Conservation (phyloP, 1,139 yeast species). For the Protomyces inouyei region DNA sequence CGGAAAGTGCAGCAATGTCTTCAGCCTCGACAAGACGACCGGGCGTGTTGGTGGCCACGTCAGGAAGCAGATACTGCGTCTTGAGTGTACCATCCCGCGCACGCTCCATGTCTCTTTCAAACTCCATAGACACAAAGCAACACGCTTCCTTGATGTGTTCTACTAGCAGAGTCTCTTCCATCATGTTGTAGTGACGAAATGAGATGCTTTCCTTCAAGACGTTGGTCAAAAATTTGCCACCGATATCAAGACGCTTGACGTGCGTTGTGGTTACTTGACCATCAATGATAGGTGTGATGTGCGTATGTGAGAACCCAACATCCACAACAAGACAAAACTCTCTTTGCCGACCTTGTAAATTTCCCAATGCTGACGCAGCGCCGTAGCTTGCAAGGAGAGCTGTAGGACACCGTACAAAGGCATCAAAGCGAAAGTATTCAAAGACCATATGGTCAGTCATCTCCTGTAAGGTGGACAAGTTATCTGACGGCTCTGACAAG, state of each 20-base stretch:
- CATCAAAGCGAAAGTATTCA: slow-evolving; percentile 82
- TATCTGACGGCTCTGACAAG: slow-evolving; percentile 74
- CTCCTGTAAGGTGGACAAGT: slow-evolving; percentile 73
- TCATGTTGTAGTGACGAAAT: slow-evolving; percentile 86
- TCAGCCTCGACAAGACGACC: slow-evolving; percentile 43
- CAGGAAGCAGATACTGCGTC: slow-evolving; percentile 75
- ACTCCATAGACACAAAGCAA: slow-evolving; percentile 68
- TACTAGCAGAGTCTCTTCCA: slow-evolving; percentile 81
- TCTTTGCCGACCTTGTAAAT: not conserved
- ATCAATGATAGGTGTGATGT: slow-evolving; percentile 77
- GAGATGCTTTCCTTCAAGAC: slow-evolving; percentile 77
- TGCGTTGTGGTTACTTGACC: slow-evolving; percentile 78
- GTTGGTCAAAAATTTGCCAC: slow-evolving; percentile 81
- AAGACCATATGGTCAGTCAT: slow-evolving; percentile 88
- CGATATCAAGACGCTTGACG: slow-evolving; percentile 68
- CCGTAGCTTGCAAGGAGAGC: slow-evolving; percentile 66
- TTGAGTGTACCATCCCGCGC: slow-evolving; percentile 10
- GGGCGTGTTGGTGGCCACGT: slow-evolving; percentile 54
- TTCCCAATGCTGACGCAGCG: not conserved
- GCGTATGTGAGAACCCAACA: slow-evolving; percentile 81
- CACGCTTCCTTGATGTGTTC: slow-evolving; percentile 81
- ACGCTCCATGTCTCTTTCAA: slow-evolving; percentile 50
- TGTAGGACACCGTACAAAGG: slow-evolving; percentile 58
- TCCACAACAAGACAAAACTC: slow-evolving; percentile 81
- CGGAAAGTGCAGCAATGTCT: not conserved